A percentile compares a stretch with the other conserved stretches of the same genome.
Conservation (phyloP, 129 eudicot species). For the Chrysanthemum seticuspe region DNA sequence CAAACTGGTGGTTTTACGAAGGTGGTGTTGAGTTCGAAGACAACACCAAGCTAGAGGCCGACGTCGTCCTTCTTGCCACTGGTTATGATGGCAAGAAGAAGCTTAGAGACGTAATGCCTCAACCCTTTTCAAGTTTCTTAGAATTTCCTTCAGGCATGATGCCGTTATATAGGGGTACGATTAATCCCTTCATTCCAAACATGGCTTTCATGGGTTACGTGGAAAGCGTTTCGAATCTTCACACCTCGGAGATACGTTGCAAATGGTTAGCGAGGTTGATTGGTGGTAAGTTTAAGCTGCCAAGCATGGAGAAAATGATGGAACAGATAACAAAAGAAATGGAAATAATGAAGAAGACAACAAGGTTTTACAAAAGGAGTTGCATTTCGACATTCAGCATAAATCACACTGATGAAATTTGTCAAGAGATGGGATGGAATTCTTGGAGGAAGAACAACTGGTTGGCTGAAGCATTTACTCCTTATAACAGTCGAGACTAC, state of each 20-base stretch:
- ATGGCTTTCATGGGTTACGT: slow-evolving; percentile 92
- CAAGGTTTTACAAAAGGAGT: slow-evolving; percentile 87
- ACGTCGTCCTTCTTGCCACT: slow-evolving; percentile 77
- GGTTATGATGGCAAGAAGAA: slow-evolving; percentile 89
- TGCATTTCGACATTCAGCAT: slow-evolving; percentile 96
- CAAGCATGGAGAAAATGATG: slow-evolving; percentile 71
- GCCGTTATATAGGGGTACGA: slow-evolving; percentile 92
- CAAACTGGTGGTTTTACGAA: slow-evolving; percentile 88
- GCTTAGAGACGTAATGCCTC: slow-evolving; percentile 59
- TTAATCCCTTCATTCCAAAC: slow-evolving; percentile 86
- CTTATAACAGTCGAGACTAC: slow-evolving; percentile 91
- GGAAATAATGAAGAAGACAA: slow-evolving; percentile 80
- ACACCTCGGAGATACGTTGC: slow-evolving; percentile 96
- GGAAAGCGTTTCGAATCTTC: slow-evolving; percentile 90
- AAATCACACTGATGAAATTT: slow-evolving; percentile 80
- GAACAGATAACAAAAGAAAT: slow-evolving; percentile 59
- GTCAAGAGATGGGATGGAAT: slow-evolving; percentile 96
- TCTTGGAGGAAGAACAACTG: slow-evolving; percentile 89
- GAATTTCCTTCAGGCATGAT: slow-evolving; percentile 72
- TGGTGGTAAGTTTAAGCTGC: slow-evolving; percentile 73
- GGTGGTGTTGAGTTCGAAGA: slow-evolving; percentile 82
- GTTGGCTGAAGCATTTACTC: slow-evolving; percentile 87
- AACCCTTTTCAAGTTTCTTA: slow-evolving; percentile 59
- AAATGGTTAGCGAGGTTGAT: slow-evolving; percentile 75
- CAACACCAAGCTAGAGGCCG: slow-evolving; percentile 68